Base-by-base conservation (phyloP, 257 asterid genomes). In the Paraleonurus japonicus region DNA sequence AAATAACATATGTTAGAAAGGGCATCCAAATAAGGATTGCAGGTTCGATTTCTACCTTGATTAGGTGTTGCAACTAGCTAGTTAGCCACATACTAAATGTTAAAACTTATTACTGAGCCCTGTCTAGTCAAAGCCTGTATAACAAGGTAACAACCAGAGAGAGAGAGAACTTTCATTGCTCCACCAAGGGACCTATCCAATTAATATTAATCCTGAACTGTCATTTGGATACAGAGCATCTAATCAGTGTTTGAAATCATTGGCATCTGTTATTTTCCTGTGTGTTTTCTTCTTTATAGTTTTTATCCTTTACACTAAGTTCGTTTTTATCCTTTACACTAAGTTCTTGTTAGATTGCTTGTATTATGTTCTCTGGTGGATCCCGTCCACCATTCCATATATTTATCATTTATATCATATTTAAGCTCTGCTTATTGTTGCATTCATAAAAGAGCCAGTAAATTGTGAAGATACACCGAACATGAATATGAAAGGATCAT, bases 181-280 rank as follows among this genome's bases (percentile, higher is more conserved):
- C 58, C 67, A 62, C 57, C 54, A 77, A 55, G 69, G 54, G 19
- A 72, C 32, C 23, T 72, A 16, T 28, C 55, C 55, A 33, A 66
- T 13, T 62, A 32, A 59, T 11, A 51, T 16, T 55, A 68, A 58
- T 58, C 51, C 62, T 58, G 23, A 71, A 67, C 59, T 72, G 28
- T 37, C 53, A 20, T 70, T 22, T 64, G 67, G 41, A 39, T 67
- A 35, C 69, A 55, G 20, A 73, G 79, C 66, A 24, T 26, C 65
- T 64, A 58, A 74, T 67, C 74, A 53, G 23, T 66, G 78, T 28
- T 71, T 59, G 28, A 32, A 43, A 60, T 62, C 61, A 76, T 35
- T 54, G 55, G 55, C 48, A 53, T 30, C 63, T 28, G 57, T 41
- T 43, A 32, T 65, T 68, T 8, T 67, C 37, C 47, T 32, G 67